Evolutionary conservation across 805 yeast species (phyloP).

Genomic region (Sporopachydermia quercuum): DNA sequence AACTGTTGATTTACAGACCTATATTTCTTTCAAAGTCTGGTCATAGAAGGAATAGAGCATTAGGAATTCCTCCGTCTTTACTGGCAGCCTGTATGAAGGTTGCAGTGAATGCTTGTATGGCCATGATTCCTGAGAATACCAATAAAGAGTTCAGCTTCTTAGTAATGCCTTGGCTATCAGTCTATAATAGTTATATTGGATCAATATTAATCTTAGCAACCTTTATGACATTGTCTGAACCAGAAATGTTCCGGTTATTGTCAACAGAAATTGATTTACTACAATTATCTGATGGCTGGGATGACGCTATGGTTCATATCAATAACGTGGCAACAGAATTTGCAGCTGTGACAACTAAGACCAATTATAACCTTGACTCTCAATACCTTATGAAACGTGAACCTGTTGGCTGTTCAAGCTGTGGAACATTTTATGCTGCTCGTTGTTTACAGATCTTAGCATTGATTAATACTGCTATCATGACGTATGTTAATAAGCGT

Average conservation of each 20-base stretch:
- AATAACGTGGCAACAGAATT: constrained; percentile 1
- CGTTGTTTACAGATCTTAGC: background rate
- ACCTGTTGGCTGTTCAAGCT: background rate
- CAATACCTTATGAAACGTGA: background rate
- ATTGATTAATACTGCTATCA: background rate
- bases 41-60: background rate
- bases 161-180: background rate
- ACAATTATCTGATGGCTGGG: background rate
- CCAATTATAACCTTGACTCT: background rate
- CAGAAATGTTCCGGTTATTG: background rate
- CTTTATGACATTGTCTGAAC: background rate
- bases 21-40: background rate
- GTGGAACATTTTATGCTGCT: background rate
- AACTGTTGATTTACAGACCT: background rate
- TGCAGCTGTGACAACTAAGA: background rate
- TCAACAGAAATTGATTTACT: background rate
- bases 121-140: background rate
- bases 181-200: background rate
- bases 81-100: background rate
- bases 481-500: background rate
- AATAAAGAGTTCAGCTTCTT: background rate
- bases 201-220: background rate
- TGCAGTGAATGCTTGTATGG: background rate
- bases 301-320: background rate
- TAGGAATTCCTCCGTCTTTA: background rate